Evolutionary conservation across 148 eudicot genomes (phyloP).

Genomic region (Talinum fruticosum): DNA sequence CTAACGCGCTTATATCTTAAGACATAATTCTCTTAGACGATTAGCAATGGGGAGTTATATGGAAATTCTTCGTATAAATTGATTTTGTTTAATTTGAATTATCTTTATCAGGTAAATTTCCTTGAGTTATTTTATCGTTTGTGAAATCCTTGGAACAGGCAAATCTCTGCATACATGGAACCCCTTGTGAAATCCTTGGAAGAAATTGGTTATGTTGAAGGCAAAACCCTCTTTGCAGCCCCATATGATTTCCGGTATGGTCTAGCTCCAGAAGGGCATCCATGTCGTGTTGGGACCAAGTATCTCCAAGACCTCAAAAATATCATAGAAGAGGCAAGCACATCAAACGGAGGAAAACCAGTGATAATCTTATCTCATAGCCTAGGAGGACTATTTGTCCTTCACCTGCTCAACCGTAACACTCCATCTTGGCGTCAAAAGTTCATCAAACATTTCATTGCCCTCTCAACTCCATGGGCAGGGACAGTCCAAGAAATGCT

Average conservation of each 20-base stretch:
- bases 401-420: conserved; percentile 59
- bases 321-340: conserved; percentile 58
- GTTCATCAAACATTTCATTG: conserved; percentile 71
- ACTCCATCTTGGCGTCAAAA: conserved; percentile 55
- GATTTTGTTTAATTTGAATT: no score
- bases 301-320: conserved; percentile 62
- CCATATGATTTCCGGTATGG: conserved; percentile 96
- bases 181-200: conserved; percentile 60
- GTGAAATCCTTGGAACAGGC: conserved; percentile 31
- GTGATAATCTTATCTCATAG: conserved; percentile 77
- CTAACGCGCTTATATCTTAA: no score
- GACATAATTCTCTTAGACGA: no score
- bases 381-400: conserved; percentile 73
- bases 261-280: conserved; percentile 61
- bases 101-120: background rate
- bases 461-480: conserved; percentile 85
- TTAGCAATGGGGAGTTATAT: no score
- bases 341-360: conserved; percentile 54
- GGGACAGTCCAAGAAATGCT: conserved; percentile 77
- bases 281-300: conserved; percentile 47
- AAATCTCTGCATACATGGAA: conserved; percentile 64
- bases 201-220: conserved; percentile 54
- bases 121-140: background rate
- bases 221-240: conserved; percentile 73
- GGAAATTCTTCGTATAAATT: no score